Base-by-base conservation (phyloP, 441 rosid species). In the Daphne laureola region DNA sequence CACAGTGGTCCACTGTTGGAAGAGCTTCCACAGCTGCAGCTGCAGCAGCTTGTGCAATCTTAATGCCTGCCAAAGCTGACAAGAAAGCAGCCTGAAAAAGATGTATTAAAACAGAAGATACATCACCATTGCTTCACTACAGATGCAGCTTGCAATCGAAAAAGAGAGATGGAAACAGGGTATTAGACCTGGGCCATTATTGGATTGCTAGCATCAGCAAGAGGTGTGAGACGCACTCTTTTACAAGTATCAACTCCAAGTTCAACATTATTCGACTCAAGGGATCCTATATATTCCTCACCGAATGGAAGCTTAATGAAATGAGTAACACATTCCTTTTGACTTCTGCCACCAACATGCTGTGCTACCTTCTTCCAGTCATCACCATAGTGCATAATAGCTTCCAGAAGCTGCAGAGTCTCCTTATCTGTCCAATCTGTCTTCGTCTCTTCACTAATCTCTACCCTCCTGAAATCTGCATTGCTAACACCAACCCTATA, bases 131-230 rank as follows among this genome's bases (percentile, higher is more conserved):
- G 38, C 38, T 31, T 31, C 38, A 9, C 9, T 9, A 4, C 38
- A 31, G 8, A 5, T 31, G 38, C 38, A 31, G 38, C 38, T 31
- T 31, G 38, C 38, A 31, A 31, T 31, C 38, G 7, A 7, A 31
- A 0, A 31, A 5, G 38, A 31, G 4, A 31, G 38, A 31, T 7
- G 8, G 11, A 9, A 9, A 31, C 9, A 9, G 38, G 38, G 38
- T 7, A 31, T 31, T 44, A 45, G 71, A 89, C 98, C 95, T 89
- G 97, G 58, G 87, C 88, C 97, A 92, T 92, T 45, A 92, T 83
- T n/a, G 96, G 98, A 74, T 93, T 93, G 78, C 96, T 93, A n/a
- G 96, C 87, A 78, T 93, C 97, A 0, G 87, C 96, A 66, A 93
- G 82, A 50, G 97, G 97, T 0, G 90, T 72, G 27, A 93, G 82